phyloP scores from a whole-genome alignment of 2,329 filamentous ascomycete species.

The Herpotrichia juniperi region DNA sequence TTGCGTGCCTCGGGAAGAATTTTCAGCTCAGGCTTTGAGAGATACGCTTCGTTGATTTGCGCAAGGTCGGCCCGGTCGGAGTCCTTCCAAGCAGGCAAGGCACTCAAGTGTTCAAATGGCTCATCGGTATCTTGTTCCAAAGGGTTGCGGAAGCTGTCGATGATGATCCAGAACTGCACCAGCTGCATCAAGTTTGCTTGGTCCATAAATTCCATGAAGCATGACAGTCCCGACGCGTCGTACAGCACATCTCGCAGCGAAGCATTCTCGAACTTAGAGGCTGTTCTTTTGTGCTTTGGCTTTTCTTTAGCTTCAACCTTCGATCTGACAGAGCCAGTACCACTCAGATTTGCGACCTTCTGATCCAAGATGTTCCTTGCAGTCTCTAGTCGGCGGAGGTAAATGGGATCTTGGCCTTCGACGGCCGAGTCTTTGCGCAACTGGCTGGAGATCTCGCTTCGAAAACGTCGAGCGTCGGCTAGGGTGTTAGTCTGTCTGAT shows the following conservation, averaged over 20 bases:
- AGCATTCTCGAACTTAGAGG: conserved; percentile 74
- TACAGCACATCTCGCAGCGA: conserved; percentile 85
- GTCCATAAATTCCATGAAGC: conserved; percentile 99
- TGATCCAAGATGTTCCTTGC: conserved; percentile 90
- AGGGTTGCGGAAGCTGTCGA: conserved; percentile 94
- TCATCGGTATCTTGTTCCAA: conserved; percentile 85
- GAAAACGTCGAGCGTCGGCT: conserved; percentile 89
- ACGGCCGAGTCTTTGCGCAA: conserved; percentile 81
- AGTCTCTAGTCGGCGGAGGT: conserved; percentile 87
- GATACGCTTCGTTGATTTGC: conserved; percentile 89
- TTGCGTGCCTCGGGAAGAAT: conserved; percentile 72
- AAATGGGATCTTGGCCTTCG: conserved; percentile 82
- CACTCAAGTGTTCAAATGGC: conserved; percentile 60
- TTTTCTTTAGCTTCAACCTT: conserved; percentile 48
- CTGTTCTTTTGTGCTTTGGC: conserved; percentile 45
- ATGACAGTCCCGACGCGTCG: conserved; percentile 88
- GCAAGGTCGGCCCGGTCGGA: conserved; percentile 86
- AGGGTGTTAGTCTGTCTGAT: conserved; percentile 89
- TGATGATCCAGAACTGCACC: conserved; percentile 98
- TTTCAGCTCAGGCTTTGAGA: conserved; percentile 81
- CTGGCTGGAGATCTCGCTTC: conserved; percentile 91
- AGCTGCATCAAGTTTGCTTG: conserved; percentile 83
- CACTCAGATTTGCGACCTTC: conserved; percentile 80
- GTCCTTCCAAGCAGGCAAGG: conserved; percentile 71
- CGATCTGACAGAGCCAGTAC: conserved; percentile 60